Conservation (phyloP, 495 filamentous ascomycete genomes). For the Xylaria bambusicola region DNA sequence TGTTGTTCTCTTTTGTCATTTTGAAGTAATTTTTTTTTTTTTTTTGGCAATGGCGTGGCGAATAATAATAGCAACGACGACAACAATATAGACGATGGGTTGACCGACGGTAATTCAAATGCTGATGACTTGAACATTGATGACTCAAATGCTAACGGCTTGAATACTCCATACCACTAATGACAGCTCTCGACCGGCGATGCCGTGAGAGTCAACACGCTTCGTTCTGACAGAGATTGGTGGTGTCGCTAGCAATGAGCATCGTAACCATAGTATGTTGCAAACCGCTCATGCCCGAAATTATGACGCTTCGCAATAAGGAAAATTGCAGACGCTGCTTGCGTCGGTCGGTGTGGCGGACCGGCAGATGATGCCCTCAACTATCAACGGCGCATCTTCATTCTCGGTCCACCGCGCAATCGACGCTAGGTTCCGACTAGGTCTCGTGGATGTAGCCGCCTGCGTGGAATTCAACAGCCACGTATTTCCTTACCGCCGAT, state of each 20-base stretch:
- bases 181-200: background rate
- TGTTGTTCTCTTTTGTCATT: too few relatives aligned
- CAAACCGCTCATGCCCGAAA: too few relatives aligned
- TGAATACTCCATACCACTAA: too few relatives aligned
- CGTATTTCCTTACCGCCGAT: slow-evolving; percentile 30
- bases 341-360: slow-evolving; percentile 32
- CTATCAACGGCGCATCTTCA: slow-evolving; percentile 23
- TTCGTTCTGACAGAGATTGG: slow-evolving; percentile 37
- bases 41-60: too few relatives aligned
- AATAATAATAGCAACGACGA: background rate
- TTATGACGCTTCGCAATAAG: slow-evolving; percentile 40
- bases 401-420: too few relatives aligned
- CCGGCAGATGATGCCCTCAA: slow-evolving; percentile 38
- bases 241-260: slow-evolving; percentile 35
- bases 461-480: slow-evolving; percentile 35
- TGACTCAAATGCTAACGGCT: too few relatives aligned
- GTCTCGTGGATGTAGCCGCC: slow-evolving; percentile 31
- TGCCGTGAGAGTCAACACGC: slow-evolving; percentile 12
- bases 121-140: too few relatives aligned
- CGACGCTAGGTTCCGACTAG: slow-evolving; percentile 29
- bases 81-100: too few relatives aligned
- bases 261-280: too few relatives aligned
- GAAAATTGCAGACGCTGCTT: slow-evolving; percentile 38
- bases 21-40: too few relatives aligned
- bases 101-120: too few relatives aligned